Evolutionary conservation across 805 yeast species (phyloP), one percentile per base, ranked within the genome.

Genomic region (Geotrichum ghanense): DNA sequence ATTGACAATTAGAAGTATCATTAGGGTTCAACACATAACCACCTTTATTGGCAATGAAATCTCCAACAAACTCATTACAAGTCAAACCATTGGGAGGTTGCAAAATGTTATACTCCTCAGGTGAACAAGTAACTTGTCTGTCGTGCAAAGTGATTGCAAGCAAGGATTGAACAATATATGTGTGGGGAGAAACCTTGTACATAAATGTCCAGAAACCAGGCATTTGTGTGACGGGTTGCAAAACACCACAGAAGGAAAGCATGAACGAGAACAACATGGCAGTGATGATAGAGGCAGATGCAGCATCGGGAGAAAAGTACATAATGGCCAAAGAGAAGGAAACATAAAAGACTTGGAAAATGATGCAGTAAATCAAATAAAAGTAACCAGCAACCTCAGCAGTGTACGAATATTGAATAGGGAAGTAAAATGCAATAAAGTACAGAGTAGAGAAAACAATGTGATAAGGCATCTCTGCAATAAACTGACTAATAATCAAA

Each of bases 181-280:
- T 82, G 63, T 74, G 73, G 4, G 72, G 94, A 22, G 85, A 79
- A 19, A 70, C 72, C 54, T 82, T 75, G 74, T 83, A 80, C 88
- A 85, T 82, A 60, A 82, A 85, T 42, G 75, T 78, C 94, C 94
- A 85, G 69, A 85, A 85, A 1, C 85, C 79, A 12, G 94, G 92
- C 79, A 83, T 73, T 45, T 70, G 64, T 2, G 50, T 34, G 5
- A 65, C 65, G 17, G 79, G 76, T 56, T 79, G 85, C 50, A 79
- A 67, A 48, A 81, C 81, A 67, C 89, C 87, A 61, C 83, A 72
- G 67, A 83, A 83, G 20, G 79, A 66, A 47, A 81, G 70, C 55
- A 75, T 62, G 59, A 82, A 73, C 27, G 81, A 67, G 60, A 76
- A 73, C 51, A 75, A 62, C 53, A 82, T 62, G 41, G 81, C 72